Evolutionary conservation across 1,139 yeast species (phyloP).

Genomic region (Suhomyces atakaporum): DNA sequence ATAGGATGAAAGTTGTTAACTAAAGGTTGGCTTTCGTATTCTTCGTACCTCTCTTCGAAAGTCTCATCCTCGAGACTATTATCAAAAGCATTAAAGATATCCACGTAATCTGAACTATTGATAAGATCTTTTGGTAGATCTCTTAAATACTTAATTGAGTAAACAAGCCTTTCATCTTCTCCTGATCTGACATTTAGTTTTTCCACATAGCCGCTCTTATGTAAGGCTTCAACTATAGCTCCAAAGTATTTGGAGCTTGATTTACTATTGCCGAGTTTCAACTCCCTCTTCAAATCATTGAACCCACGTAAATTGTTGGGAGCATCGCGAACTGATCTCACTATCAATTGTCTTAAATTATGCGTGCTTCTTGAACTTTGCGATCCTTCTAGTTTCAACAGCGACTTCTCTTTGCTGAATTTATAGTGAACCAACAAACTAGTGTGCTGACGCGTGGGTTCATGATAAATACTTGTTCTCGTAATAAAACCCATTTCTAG

Average conservation of each 20-base stretch:
- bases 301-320: constrained; percentile 70
- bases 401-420: constrained; percentile 31
- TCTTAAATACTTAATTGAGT: constrained; percentile 60
- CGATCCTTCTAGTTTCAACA: constrained; percentile 13
- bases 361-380: constrained; percentile 34
- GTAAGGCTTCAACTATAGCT: constrained; percentile 52
- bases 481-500: constrained; percentile 51
- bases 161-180: constrained; percentile 44
- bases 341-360: constrained; percentile 40
- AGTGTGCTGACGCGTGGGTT: constrained; percentile 48
- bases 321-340: constrained; percentile 60
- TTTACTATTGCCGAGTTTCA: constrained; percentile 51
- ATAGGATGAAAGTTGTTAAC: constrained; percentile 62
- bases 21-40: constrained; percentile 21
- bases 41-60: constrained; percentile 11
- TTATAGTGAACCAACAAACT: constrained; percentile 48
- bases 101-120: constrained; percentile 28
- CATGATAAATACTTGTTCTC: constrained; percentile 41
- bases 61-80: constrained; percentile 20
- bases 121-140: constrained; percentile 46
- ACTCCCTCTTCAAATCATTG: constrained; percentile 62
- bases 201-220: constrained; percentile 54
- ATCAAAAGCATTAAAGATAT: constrained; percentile 15
- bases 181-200: constrained; percentile 60
- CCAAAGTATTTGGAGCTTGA: constrained; percentile 53